Evolutionary conservation across 2,329 filamentous ascomycete genomes (phyloP).

Genomic region (Alternaria ethzedia): DNA sequence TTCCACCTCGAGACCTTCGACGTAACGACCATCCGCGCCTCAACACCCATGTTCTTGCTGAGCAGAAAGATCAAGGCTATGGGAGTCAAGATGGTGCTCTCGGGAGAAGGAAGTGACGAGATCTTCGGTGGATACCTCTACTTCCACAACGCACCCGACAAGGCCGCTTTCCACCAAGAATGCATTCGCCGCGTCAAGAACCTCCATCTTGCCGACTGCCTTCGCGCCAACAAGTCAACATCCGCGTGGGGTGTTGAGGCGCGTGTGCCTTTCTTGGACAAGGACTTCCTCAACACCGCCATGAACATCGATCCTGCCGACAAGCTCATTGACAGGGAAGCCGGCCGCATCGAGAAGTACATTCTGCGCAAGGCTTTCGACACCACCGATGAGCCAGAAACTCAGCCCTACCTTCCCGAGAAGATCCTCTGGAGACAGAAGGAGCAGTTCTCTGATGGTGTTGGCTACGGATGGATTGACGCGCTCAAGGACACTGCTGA

Average conservation of each 20-base stretch:
- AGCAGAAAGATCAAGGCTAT: conserved; percentile 99
- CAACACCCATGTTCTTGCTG: conserved; percentile 97
- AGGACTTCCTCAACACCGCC: conserved; percentile 87
- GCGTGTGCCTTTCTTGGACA: conserved; percentile 96
- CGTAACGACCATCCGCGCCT: conserved; percentile 97
- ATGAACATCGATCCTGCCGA: conserved; percentile 96
- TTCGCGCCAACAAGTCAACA: conserved; percentile 98
- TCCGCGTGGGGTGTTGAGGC: conserved; percentile 98
- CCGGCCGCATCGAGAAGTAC: conserved; percentile 93
- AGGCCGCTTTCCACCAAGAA: conserved; percentile 92
- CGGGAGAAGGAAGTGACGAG: conserved; percentile 95
- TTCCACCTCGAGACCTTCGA: conserved; percentile 98
- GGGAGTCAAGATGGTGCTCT: conserved; percentile 99
- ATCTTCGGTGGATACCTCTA: conserved; percentile 99
- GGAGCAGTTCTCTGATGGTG: conserved; percentile 98
- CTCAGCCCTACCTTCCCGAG: conserved; percentile 87
- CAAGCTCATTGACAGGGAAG: conserved; percentile 82
- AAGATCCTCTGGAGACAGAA: conserved; percentile 98
- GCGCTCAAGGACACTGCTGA: conserved; percentile 94
- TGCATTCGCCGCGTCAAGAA: conserved; percentile 95
- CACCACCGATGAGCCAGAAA: conserved; percentile 81
- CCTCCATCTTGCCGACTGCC: conserved; percentile 93
- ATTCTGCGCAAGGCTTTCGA: conserved; percentile 98
- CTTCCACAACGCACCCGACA: conserved; percentile 93
- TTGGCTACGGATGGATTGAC: conserved; percentile 99